Percentiles rank a stretch among this genome's conserved stretches.
phyloP scores from a whole-genome alignment of 2,329 filamentous ascomycete genomes.

The Sarocladiaceae sp. region DNA sequence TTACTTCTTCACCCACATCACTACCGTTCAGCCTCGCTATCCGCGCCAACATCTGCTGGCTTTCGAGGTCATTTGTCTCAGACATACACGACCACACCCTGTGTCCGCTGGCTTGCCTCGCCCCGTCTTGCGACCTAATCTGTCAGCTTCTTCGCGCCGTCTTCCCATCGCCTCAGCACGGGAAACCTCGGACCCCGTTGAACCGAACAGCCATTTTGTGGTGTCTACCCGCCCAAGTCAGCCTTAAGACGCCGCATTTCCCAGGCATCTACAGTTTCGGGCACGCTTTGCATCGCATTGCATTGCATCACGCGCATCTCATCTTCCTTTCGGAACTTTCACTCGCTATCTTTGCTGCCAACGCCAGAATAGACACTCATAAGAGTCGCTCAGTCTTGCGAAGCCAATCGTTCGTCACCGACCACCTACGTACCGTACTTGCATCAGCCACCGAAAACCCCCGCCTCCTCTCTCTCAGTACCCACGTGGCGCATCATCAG shows the following conservation, averaged over 20 bases:
- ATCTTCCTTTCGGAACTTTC: neutral
- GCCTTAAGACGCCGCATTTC: neutral
- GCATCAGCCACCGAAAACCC: neutral
- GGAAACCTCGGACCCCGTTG: neutral
- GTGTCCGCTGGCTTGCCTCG: neutral
- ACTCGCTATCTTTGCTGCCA: neutral
- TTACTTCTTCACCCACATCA: neutral
- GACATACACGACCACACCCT: conserved; percentile 3
- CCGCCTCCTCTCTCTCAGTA: neutral
- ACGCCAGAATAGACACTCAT: neutral
- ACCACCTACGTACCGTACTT: neutral
- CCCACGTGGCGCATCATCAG: neutral
- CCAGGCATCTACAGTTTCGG: neutral
- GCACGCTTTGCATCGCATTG: neutral
- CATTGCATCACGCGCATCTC: neutral
- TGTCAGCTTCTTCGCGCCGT: neutral
- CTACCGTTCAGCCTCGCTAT: neutral
- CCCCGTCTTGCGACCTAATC: neutral
- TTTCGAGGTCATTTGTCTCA: conserved; percentile 5
- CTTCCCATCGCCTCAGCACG: neutral
- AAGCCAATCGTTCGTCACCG: neutral
- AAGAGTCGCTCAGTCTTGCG: no score
- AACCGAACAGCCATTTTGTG: neutral
- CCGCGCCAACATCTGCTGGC: neutral
- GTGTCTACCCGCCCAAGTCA: neutral